phyloP scores from a whole-genome alignment of 495 filamentous ascomycete genomes.

The Hypoxylon fragiforme region DNA sequence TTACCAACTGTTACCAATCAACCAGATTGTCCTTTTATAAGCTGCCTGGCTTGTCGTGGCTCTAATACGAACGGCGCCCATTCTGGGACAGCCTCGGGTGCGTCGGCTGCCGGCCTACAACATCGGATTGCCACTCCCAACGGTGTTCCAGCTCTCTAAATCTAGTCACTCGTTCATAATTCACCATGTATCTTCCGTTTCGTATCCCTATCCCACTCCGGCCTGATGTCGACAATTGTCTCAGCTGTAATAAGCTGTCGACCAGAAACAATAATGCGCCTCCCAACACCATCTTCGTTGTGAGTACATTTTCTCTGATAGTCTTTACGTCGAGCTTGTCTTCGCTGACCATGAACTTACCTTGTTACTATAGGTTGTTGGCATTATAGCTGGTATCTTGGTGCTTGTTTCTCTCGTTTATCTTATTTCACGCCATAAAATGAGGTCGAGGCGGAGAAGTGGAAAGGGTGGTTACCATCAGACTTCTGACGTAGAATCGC shows the following conservation, averaged over 20 bases:
- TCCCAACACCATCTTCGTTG: conserved; percentile 24
- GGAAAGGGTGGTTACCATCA: conserved; percentile 24
- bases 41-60: neutral
- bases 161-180: conserved; percentile 30
- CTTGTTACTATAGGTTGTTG: conserved; percentile 22
- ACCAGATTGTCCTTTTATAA: neutral
- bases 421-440: conserved; percentile 22
- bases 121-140: conserved; percentile 10
- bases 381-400: conserved; percentile 25
- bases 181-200: conserved; percentile 23
- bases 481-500: conserved; percentile 25
- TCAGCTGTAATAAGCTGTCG: neutral
- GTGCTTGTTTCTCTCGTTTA: conserved; percentile 17
- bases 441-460: conserved; percentile 2
- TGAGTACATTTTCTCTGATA: conserved; percentile 9
- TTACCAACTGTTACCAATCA: neutral
- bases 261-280: conserved; percentile 6
- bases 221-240: neutral
- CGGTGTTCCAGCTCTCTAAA: conserved; percentile 9
- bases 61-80: conserved; percentile 23
- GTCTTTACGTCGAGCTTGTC: neutral
- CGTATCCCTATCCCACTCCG: conserved; percentile 20
- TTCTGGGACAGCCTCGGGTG: conserved; percentile 16
- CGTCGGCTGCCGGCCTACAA: conserved; percentile 11
- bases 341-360: neutral